phyloP scores from a whole-genome alignment of 2,329 filamentous ascomycete species.

The Stemphylium vesicarium region DNA sequence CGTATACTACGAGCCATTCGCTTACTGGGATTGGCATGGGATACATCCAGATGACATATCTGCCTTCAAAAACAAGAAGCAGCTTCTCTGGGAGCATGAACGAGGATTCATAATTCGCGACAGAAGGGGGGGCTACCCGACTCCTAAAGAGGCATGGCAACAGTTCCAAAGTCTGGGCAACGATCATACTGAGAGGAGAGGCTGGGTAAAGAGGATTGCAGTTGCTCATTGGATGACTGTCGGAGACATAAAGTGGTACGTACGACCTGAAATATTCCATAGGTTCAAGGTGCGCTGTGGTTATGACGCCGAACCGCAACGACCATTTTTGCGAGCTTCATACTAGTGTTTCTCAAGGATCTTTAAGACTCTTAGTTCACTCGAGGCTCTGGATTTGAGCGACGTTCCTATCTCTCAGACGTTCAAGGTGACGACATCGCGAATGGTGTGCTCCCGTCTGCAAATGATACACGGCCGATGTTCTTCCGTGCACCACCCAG shows the following conservation, averaged over 20 bases:
- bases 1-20: constrained; percentile 32
- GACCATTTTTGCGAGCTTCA: too few species aligned
- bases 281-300: too few species aligned
- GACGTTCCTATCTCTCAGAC: constrained; percentile 4
- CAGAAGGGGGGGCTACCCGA: constrained; percentile 9
- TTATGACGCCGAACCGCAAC: too few species aligned
- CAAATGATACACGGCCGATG: not conserved
- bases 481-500: not conserved
- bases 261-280: not conserved
- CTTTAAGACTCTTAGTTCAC: constrained; percentile 10
- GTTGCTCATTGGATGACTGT: constrained; percentile 33
- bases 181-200: constrained; percentile 1
- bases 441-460: not conserved
- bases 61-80: constrained; percentile 13
- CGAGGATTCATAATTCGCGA: constrained; percentile 17
- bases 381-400: constrained; percentile 32
- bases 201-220: constrained; percentile 31
- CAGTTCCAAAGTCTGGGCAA: constrained; percentile 19
- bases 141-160: constrained; percentile 23
- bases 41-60: constrained; percentile 3
- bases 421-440: not conserved
- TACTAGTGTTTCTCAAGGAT: constrained; percentile 17
- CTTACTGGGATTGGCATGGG: constrained; percentile 36
- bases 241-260: constrained; percentile 28
- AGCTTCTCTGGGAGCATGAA: constrained; percentile 26